A percentile compares a stretch with the other conserved stretches of the same genome.
Conservation (phyloP, 345 rosid species). For the Sisymbrium irio region DNA sequence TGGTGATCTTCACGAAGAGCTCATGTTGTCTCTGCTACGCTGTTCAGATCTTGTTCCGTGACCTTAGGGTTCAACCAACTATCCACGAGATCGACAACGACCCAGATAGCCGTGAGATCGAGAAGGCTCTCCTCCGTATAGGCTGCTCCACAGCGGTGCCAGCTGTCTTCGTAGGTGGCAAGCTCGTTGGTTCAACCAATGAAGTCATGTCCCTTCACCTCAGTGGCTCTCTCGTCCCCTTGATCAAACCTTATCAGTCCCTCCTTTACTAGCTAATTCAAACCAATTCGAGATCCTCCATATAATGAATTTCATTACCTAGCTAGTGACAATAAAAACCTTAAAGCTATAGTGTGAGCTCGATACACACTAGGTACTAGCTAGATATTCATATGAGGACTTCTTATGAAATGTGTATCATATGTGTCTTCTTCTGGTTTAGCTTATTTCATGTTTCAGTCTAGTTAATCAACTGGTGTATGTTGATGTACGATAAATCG, state of each 20-base stretch:
- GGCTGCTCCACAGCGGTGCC: conserved; percentile 69
- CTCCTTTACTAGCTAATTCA: conserved; percentile 22
- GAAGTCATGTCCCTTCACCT: conserved; percentile 88
- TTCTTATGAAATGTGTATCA: conserved; percentile 10
- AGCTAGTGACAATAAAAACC: conserved; percentile 21
- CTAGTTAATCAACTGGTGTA: conserved; percentile 24
- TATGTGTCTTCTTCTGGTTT: conserved; percentile 7
- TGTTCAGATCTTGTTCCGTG: conserved; percentile 64
- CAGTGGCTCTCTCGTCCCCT: conserved; percentile 56
- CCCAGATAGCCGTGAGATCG: conserved; percentile 69
- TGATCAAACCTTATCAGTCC: conserved; percentile 65
- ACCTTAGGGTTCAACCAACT: conserved; percentile 60
- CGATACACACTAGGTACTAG: conserved; percentile 19
- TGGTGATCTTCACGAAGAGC: conserved; percentile 79
- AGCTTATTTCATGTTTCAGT: conserved; percentile 24
- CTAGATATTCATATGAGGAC: conserved; percentile 16
- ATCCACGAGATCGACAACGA: conserved; percentile 72
- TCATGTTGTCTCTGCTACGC: conserved; percentile 81
- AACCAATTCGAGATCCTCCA: background rate
- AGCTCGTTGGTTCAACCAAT: conserved; percentile 72
- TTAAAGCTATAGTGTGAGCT: conserved; percentile 9
- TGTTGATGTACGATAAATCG: conserved; percentile 17
- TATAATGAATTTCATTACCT: background rate
- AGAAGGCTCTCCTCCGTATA: conserved; percentile 64
- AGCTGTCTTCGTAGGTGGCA: conserved; percentile 71